Percentiles rank a stretch among this genome's conserved stretches.
Conservation (phyloP, 2,329 filamentous ascomycete genomes). For the Neopestalotiopsis sp. region DNA sequence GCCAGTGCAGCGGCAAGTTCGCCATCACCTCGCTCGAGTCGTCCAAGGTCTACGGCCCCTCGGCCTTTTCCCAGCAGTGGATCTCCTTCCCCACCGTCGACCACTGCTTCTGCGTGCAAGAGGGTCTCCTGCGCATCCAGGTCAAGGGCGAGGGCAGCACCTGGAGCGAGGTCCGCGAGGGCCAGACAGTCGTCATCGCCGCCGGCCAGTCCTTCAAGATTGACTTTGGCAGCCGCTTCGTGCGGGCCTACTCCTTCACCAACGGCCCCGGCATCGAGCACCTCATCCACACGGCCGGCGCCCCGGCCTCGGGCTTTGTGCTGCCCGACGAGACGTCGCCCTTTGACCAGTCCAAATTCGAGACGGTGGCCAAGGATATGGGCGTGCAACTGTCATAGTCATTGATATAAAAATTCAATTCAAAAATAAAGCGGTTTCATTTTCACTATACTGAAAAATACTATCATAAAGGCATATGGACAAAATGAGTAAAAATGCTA, state of each 20-base stretch:
- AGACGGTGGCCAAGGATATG: constrained; percentile 8
- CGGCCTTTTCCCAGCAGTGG: constrained; percentile 39
- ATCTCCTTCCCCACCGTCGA: constrained; percentile 53
- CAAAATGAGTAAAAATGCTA: neutral
- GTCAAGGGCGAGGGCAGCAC: constrained; percentile 37
- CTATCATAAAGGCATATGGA: neutral
- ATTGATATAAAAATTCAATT: neutral
- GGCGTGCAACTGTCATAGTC: constrained; percentile 5
- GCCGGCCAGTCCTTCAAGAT: constrained; percentile 51
- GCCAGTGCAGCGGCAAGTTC: constrained; percentile 54
- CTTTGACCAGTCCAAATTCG: constrained; percentile 10
- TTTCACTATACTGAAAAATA: neutral
- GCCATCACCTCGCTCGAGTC: constrained; percentile 59
- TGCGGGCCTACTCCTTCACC: constrained; percentile 52
- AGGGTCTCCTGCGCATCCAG: constrained; percentile 50
- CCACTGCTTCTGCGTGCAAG: constrained; percentile 56
- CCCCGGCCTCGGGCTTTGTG: constrained; percentile 38
- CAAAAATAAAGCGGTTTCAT: neutral
- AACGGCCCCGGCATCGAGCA: constrained; percentile 56
- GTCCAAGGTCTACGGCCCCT: constrained; percentile 41
- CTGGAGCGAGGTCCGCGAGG: constrained; percentile 45
- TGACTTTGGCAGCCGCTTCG: constrained; percentile 50
- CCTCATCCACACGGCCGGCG: constrained; percentile 45
- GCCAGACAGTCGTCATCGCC: constrained; percentile 55
- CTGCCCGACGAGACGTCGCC: constrained; percentile 37